Evolutionary conservation across 371 early-diverging fungal genomes (phyloP).

Genomic region (Lichtheimia corymbifera): DNA sequence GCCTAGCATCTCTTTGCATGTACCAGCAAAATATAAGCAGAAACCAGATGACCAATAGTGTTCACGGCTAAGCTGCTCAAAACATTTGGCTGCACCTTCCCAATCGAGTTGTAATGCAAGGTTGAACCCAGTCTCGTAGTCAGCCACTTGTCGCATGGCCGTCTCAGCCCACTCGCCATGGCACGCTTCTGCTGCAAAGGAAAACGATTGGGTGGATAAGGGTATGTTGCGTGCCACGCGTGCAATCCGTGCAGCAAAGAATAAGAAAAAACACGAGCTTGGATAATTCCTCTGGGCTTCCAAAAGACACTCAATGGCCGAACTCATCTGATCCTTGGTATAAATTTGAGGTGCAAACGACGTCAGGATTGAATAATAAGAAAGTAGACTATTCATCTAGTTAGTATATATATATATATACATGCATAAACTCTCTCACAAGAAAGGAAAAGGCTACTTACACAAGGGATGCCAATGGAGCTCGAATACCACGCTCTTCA

Average conservation of each 20-base stretch:
- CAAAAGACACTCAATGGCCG: conserved; percentile 50
- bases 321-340: conserved; percentile 20
- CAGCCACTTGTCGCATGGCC: conserved; percentile 36
- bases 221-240: conserved; percentile 39
- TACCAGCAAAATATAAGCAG: conserved; percentile 52
- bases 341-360: conserved; percentile 28
- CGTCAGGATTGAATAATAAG: conserved; percentile 28
- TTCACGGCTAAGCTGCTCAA: conserved; percentile 33
- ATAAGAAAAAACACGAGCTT: conserved; percentile 59
- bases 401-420: conserved; percentile 1
- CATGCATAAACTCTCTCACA: too few relatives aligned
- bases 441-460: conserved; percentile 15
- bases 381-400: conserved; percentile 17
- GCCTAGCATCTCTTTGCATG: conserved; percentile 49
- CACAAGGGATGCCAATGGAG: conserved; percentile 61
- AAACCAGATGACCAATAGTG: conserved; percentile 51
- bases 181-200: conserved; percentile 40
- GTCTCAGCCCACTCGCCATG: conserved; percentile 43
- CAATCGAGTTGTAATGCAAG: conserved; percentile 52
- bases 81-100: conserved; percentile 41
- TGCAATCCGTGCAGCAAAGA: conserved; percentile 55
- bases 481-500: conserved; percentile 55
- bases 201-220: conserved; percentile 40
- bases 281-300: conserved; percentile 52
- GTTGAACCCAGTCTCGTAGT: conserved; percentile 59